phyloP scores from a whole-genome alignment of 257 asterid genomes.

The Fraxinus pennsylvanica region DNA sequence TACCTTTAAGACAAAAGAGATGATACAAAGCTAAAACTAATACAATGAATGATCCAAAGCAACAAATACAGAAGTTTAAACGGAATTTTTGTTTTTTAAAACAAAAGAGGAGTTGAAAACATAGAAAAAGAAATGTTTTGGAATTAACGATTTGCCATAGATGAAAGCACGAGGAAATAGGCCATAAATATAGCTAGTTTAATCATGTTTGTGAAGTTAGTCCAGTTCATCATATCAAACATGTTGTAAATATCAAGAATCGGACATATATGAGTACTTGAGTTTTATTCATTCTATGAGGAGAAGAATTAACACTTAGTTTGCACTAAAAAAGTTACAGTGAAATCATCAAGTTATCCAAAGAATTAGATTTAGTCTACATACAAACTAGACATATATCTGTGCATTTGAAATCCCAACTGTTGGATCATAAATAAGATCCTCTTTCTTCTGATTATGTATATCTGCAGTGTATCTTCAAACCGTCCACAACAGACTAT shows the following conservation, averaged over 20 bases:
- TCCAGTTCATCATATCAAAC: background rate
- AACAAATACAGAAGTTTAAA: too few relatives aligned
- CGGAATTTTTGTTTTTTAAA: too few relatives aligned
- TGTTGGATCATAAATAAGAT: slow-evolving; percentile 23
- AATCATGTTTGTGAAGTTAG: background rate
- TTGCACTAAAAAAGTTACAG: background rate
- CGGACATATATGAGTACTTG: background rate
- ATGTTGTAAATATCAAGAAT: background rate
- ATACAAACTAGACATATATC: slow-evolving; percentile 29
- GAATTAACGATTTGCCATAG: too few relatives aligned
- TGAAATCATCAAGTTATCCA: background rate
- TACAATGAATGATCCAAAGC: too few relatives aligned
- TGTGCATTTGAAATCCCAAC: slow-evolving; percentile 26
- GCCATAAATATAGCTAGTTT: too few relatives aligned
- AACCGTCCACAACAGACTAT: too few relatives aligned
- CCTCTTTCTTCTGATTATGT: slow-evolving; percentile 2
- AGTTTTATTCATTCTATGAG: background rate
- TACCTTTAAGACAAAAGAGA: background rate
- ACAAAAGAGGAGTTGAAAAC: too few relatives aligned
- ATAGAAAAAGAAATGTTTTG: too few relatives aligned
- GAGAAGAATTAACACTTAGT: background rate
- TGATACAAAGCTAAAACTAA: background rate
- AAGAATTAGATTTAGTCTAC: slow-evolving; percentile 16
- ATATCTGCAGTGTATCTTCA: slow-evolving; percentile 20
- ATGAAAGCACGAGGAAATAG: background rate